phyloP scores from a whole-genome alignment of 2,329 filamentous ascomycete genomes.

The Mollisiaceae sp. region DNA sequence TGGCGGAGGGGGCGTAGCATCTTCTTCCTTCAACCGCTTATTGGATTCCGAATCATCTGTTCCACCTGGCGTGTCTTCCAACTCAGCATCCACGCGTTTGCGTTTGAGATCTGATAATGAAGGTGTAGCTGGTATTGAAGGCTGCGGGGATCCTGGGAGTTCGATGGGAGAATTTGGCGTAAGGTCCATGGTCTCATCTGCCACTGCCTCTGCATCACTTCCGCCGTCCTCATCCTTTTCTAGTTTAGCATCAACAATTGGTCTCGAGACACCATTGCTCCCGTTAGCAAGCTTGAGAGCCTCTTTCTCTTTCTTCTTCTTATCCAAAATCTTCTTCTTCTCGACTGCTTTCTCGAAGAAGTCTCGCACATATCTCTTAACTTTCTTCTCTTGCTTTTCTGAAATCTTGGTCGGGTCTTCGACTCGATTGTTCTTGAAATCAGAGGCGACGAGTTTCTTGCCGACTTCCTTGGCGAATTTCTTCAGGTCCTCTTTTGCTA shows the following conservation, averaged over 20 bases:
- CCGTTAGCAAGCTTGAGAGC: conserved; percentile 32
- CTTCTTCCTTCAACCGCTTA: conserved; percentile 41
- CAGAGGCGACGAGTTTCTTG: conserved; percentile 89
- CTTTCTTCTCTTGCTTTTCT: conserved; percentile 78
- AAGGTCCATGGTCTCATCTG: conserved; percentile 41
- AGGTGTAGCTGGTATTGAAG: conserved; percentile 51
- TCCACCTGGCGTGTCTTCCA: not conserved
- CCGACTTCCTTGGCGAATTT: conserved; percentile 69
- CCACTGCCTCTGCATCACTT: conserved; percentile 16
- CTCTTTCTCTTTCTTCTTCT: conserved; percentile 63
- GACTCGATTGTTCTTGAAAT: conserved; percentile 90
- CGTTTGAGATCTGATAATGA: conserved; percentile 60
- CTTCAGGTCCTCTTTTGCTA: conserved; percentile 79
- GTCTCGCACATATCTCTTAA: conserved; percentile 82
- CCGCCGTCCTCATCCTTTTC: conserved; percentile 15
- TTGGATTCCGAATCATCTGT: conserved; percentile 31
- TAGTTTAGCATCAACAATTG: conserved; percentile 43
- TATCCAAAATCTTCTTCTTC: conserved; percentile 73
- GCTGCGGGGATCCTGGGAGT: conserved; percentile 15
- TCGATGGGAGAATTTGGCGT: conserved; percentile 20
- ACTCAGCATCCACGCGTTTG: conserved; percentile 58
- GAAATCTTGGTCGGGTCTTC: conserved; percentile 78
- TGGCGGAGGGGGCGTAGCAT: conserved; percentile 37
- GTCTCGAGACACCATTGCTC: conserved; percentile 32
- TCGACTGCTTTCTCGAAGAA: conserved; percentile 85